Base-by-base conservation (phyloP, 148 eudicot species). In the Fagopyrum tataricum region DNA sequence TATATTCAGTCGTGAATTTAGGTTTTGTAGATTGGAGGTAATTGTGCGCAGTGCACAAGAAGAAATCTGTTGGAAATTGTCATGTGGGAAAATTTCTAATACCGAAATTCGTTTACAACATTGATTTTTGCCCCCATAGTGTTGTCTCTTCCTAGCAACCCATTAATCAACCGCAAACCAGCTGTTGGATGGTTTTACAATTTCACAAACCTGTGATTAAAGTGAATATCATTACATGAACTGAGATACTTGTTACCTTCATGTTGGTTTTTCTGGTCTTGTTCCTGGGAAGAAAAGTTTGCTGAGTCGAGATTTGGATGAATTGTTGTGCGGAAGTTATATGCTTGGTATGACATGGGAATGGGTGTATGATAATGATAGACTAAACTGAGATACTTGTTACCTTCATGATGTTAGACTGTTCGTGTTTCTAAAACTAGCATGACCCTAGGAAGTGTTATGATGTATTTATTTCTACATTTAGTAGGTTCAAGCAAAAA, bases 401-500 rank as follows among this genome's bases (percentile, higher is more conserved):
- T 61, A 62, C 69, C 14, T 42, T 31, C 13, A 37, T 70, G 17
- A 26, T 23, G 21, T 47, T 37, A 37, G 55, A 51, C 66, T 39
- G 6, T 20, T 72, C n/a, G 23, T 59, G 12, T 17, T 2, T 61
- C 0, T 62, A 14, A 55, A 52, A 59, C 24, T 59, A n/a, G 24
- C 39, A 13, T 8, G 12, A 9, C 7, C 17, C 68, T 62, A 37
- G 68, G 37, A 62, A 62, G 42, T 12, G 41, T 6, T 13, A 46
- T 62, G 73, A 37, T 39, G 69, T 73, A 7, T 44, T 51, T 56
- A 43, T 5, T 42, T 46, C 21, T 39, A 40, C 64, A 61, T 44
- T 79, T 55, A 48, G 15, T 77, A 93, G 98, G 97, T 91, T 55
- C 78, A 85, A 74, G 89, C 97, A 87, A 93, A 88, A n/a, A 78